phyloP scores from a whole-genome alignment of 2,329 filamentous ascomycete species.

The Epichloe glyceriae region DNA sequence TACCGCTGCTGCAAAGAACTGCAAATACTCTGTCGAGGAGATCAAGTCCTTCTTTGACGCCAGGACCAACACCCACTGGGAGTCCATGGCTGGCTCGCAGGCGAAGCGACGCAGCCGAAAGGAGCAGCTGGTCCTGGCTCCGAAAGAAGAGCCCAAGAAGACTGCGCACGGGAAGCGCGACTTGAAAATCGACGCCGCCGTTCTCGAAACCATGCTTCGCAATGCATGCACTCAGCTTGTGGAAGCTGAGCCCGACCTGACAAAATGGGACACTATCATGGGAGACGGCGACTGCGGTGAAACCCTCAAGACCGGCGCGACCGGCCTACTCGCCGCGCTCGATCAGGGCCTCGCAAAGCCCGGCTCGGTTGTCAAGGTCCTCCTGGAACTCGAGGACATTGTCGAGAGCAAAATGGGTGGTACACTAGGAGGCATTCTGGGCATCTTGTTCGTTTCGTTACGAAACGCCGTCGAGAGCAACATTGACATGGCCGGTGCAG shows the following conservation, averaged over 20 bases:
- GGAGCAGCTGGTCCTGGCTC: conserved; percentile 30
- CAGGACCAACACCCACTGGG: conserved; percentile 45
- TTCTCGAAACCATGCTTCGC: conserved; percentile 42
- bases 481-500: conserved; percentile 15
- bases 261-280: conserved; percentile 49
- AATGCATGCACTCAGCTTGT: conserved; percentile 39
- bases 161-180: conserved; percentile 26
- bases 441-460: conserved; percentile 40
- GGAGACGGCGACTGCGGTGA: conserved; percentile 56
- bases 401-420: conserved; percentile 43
- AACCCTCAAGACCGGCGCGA: conserved; percentile 41
- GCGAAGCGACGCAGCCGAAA: conserved; percentile 20
- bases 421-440: conserved; percentile 38
- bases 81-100: conserved; percentile 37
- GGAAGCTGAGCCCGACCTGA: conserved; percentile 47
- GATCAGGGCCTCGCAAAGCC: conserved; percentile 24
- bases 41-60: conserved; percentile 53
- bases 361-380: conserved; percentile 34
- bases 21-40: conserved; percentile 33
- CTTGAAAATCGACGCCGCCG: conserved; percentile 35
- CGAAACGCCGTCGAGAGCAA: conserved; percentile 28
- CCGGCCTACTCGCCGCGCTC: conserved; percentile 33
- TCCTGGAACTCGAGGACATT: conserved; percentile 38
- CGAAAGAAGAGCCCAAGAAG: conserved; percentile 23
- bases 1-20: conserved; percentile 30